Percentiles rank a stretch among this genome's conserved stretches.
phyloP scores from a whole-genome alignment of 805 yeast species.

The Metschnikowia vanudenii region DNA sequence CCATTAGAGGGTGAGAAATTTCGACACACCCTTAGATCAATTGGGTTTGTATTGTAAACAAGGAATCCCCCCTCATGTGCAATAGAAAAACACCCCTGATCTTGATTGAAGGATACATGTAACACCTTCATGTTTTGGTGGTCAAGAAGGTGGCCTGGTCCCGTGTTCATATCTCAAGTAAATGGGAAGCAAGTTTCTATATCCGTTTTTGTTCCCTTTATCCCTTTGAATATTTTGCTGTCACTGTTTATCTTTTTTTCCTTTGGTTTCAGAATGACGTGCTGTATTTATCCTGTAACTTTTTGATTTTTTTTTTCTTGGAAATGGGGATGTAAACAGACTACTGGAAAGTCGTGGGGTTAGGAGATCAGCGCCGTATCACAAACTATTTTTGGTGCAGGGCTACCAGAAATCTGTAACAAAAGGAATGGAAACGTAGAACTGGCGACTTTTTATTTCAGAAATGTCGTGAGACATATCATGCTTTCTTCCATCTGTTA shows the following conservation, averaged over 20 bases:
- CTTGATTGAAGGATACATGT: constrained; percentile 78
- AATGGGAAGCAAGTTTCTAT: neutral
- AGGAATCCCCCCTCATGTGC: constrained; percentile 79
- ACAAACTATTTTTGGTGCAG: constrained; percentile 5
- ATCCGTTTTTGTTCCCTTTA: no score
- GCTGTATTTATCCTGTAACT: neutral
- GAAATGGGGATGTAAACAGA: neutral
- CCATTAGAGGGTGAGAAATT: constrained; percentile 32
- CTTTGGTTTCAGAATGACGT: neutral
- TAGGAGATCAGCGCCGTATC: constrained; percentile 1
- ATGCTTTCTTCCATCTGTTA: no score
- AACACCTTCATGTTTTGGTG: constrained; percentile 39
- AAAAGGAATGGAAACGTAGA: neutral
- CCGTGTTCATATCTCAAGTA: constrained; percentile 10
- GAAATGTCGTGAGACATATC: no score
- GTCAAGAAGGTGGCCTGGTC: constrained; percentile 1
- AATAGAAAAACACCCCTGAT: constrained; percentile 83
- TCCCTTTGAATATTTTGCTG: no score
- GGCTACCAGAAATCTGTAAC: neutral
- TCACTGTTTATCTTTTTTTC: no score
- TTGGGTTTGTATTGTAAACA: constrained; percentile 85
- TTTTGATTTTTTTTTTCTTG: neutral
- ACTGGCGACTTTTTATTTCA: no score
- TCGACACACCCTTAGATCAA: constrained; percentile 69
- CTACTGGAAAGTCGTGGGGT: neutral